Percentiles rank a stretch among this genome's conserved stretches.
These are phyloP conservation scores for Apiospora sp. DNA, from an alignment of 2,329 filamentous ascomycete species.

Conservation along the genomic window DNA sequence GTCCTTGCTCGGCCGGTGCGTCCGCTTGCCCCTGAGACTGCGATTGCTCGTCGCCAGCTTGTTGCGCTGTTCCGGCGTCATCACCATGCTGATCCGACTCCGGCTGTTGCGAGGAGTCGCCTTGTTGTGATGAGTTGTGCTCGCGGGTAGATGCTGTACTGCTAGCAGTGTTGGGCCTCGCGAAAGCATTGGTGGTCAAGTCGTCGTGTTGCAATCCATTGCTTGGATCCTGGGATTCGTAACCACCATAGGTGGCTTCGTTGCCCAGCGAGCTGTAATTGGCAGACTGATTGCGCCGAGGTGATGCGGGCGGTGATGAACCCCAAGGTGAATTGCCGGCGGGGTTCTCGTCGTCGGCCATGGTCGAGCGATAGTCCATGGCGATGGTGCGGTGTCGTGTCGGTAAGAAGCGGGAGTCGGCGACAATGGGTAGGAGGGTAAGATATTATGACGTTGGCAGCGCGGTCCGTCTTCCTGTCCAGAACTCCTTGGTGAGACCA, in stretches of 20 bases:
- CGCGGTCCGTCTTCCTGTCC: constrained; percentile 4
- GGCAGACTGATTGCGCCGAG: constrained; percentile 53
- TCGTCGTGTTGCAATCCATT: constrained; percentile 51
- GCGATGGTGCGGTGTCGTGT: constrained; percentile 28
- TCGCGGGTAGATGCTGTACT: constrained; percentile 53
- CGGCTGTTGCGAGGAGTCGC: constrained; percentile 41
- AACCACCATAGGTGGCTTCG: constrained; percentile 53
- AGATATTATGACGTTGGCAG: constrained; percentile 27
- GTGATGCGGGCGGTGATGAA: constrained; percentile 59
- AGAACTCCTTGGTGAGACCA: not conserved
- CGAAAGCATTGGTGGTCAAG: constrained; percentile 49
- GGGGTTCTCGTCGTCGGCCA: constrained; percentile 62
- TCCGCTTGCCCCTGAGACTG: constrained; percentile 35
- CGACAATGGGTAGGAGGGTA: constrained; percentile 22
- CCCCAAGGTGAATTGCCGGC: constrained; percentile 64
- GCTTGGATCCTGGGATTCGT: constrained; percentile 49
- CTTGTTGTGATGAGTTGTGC: constrained; percentile 45
- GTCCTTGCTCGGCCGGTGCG: constrained; percentile 30
- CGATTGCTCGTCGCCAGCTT: constrained; percentile 36
- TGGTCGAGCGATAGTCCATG: constrained; percentile 68
- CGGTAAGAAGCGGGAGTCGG: constrained; percentile 23
- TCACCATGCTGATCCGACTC: constrained; percentile 31
- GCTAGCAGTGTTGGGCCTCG: constrained; percentile 56
- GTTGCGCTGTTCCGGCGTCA: not conserved
- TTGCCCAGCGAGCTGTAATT: constrained; percentile 50